phyloP scores from a whole-genome alignment of 805 yeast species.

The Komagataella kurtzmanii region DNA sequence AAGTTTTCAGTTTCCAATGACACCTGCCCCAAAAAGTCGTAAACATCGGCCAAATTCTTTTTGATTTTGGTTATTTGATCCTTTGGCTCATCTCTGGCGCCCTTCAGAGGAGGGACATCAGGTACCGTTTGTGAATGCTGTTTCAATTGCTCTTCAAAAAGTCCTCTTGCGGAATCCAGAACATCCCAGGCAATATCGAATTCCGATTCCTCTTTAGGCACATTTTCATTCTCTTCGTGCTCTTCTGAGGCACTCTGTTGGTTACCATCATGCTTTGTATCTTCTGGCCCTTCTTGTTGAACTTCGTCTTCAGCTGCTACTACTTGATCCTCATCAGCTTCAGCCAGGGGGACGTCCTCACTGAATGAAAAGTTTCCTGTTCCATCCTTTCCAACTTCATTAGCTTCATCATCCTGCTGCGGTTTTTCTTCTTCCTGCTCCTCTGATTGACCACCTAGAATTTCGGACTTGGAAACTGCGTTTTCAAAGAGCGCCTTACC shows the following conservation, averaged over 20 bases:
- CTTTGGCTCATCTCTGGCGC: conserved; percentile 11
- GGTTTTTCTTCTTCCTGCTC: conserved; percentile 10
- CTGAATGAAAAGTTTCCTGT: conserved; percentile 20
- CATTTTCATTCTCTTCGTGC: conserved; percentile 12
- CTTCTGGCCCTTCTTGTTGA: conserved; percentile 9
- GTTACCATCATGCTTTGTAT: conserved; percentile 13
- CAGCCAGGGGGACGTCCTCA: conserved; percentile 23
- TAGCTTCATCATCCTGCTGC: conserved; percentile 9
- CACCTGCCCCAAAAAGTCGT: conserved; percentile 78
- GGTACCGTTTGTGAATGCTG: conserved; percentile 4
- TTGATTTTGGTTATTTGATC: conserved; percentile 22
- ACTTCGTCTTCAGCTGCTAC: conserved; percentile 13
- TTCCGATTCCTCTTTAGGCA: conserved; percentile 44
- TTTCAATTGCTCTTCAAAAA: conserved; percentile 36
- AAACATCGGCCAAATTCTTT: conserved; percentile 56
- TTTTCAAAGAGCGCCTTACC: conserved; percentile 71
- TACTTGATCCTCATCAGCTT: conserved; percentile 18
- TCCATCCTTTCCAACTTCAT: conserved; percentile 1
- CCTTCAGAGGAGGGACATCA: conserved; percentile 7
- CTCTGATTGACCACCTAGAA: conserved; percentile 43
- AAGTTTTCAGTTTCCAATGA: conserved; percentile 85
- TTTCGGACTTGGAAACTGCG: conserved; percentile 63
- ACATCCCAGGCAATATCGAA: conserved; percentile 87
- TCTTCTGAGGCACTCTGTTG: conserved; percentile 11
- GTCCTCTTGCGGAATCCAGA: conserved; percentile 61